Conservation (phyloP, 2,329 filamentous ascomycete species). For the Cladosporium cucumerinum region DNA sequence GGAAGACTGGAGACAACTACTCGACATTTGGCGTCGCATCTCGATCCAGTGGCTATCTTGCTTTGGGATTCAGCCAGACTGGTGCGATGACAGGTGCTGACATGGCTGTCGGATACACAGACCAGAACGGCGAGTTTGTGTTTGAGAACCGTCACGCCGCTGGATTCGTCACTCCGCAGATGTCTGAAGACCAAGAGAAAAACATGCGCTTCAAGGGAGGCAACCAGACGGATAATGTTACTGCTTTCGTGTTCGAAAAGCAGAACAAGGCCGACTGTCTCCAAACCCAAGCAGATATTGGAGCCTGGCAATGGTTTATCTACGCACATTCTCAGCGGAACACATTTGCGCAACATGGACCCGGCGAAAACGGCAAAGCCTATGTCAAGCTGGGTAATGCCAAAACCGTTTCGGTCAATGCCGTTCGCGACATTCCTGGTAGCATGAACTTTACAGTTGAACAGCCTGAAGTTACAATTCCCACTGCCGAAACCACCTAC, state of each 20-base stretch:
- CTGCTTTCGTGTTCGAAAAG: constrained; percentile 23
- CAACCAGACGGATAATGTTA: constrained; percentile 19
- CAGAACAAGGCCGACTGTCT: constrained; percentile 21
- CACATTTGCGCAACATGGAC: constrained; percentile 20
- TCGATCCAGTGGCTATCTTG: constrained; percentile 23
- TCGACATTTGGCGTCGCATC: constrained; percentile 23
- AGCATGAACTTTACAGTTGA: constrained; percentile 19
- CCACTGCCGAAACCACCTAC: constrained; percentile 20
- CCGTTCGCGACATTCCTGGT: constrained; percentile 14
- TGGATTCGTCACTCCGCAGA: constrained; percentile 20
- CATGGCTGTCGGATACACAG: constrained; percentile 21
- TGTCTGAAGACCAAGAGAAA: constrained; percentile 20
- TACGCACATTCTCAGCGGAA: constrained; percentile 21
- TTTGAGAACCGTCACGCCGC: constrained; percentile 22
- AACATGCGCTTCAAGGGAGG: constrained; percentile 23
- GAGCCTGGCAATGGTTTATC: constrained; percentile 24
- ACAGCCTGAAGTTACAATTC: constrained; percentile 19
- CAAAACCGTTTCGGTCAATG: constrained; percentile 19
- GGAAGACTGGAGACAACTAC: constrained; percentile 22
- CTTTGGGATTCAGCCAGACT: constrained; percentile 23
- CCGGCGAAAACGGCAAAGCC: constrained; percentile 21
- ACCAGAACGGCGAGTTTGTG: constrained; percentile 17
- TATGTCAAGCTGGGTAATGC: constrained; percentile 22
- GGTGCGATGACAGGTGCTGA: constrained; percentile 24
- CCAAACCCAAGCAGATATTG: constrained; percentile 15